Percentiles rank a stretch among this genome's conserved stretches.
Evolutionary conservation across 768 basidiomycete genomes (phyloP).

Genomic region (Chalciporus chontae): DNA sequence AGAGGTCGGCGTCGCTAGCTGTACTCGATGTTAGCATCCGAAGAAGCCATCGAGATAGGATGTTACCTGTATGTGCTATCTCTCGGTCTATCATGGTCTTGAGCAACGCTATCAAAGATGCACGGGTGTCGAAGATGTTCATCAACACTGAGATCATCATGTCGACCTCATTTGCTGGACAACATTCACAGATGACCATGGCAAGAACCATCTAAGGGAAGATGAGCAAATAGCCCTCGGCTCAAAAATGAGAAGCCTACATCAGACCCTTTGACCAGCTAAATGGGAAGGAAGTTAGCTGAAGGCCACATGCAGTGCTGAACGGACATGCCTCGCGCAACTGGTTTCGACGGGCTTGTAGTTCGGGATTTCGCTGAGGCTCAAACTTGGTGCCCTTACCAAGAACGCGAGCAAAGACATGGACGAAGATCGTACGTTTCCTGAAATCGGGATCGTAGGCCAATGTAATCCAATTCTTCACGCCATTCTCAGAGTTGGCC

Average conservation of each 20-base stretch:
- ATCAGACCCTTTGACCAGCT: conserved; percentile 75
- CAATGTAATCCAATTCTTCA: conserved; percentile 81
- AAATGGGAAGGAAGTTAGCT: conserved; percentile 4
- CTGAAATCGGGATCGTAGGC: conserved; percentile 71
- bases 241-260: conserved; percentile 37
- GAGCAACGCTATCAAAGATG: conserved; percentile 67
- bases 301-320: neutral
- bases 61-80: conserved; percentile 67
- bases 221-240: conserved; percentile 7
- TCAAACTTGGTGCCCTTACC: conserved; percentile 78
- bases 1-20: conserved; percentile 81
- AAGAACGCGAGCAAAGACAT: conserved; percentile 79
- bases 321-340: conserved; percentile 52
- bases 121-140: conserved; percentile 79
- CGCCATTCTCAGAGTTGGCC: conserved; percentile 82
- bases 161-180: conserved; percentile 75
- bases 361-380: conserved; percentile 47
- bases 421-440: conserved; percentile 77
- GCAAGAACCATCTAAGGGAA: conserved; percentile 64
- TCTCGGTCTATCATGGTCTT: conserved; percentile 86
- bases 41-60: neutral
- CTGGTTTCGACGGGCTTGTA: conserved; percentile 46
- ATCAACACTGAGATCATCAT: conserved; percentile 82
- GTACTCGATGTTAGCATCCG: conserved; percentile 8
- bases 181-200: conserved; percentile 84